Evolutionary conservation across 2,329 filamentous ascomycete species (phyloP).

Genomic region (Cladosporium sp.): DNA sequence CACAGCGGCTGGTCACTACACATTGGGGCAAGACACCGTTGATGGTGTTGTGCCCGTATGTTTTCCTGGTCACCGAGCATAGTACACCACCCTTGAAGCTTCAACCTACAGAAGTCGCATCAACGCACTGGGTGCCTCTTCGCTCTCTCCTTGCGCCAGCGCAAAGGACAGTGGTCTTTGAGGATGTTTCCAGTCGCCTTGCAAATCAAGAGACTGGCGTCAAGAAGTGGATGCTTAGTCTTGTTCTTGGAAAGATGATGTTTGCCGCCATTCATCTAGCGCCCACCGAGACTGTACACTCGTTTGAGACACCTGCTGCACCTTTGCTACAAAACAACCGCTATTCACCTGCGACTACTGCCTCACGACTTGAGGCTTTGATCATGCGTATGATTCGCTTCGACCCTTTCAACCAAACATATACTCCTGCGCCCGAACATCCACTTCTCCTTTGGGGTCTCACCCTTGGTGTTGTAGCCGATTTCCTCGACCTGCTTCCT

Average conservation of each 20-base stretch:
- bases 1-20: constrained; percentile 66
- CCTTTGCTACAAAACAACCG: constrained; percentile 32
- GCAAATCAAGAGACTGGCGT: constrained; percentile 58
- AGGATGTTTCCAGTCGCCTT: constrained; percentile 65
- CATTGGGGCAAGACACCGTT: constrained; percentile 65
- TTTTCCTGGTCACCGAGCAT: constrained; percentile 63
- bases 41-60: constrained; percentile 70
- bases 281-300: constrained; percentile 63
- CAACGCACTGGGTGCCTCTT: constrained; percentile 69
- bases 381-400: constrained; percentile 27
- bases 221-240: constrained; percentile 56
- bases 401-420: constrained; percentile 35
- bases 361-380: constrained; percentile 24
- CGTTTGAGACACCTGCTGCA: constrained; percentile 44
- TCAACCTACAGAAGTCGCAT: constrained; percentile 69
- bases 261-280: constrained; percentile 66
- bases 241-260: constrained; percentile 65
- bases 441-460: constrained; percentile 69
- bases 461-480: constrained; percentile 66
- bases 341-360: constrained; percentile 25
- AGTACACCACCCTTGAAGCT: constrained; percentile 59
- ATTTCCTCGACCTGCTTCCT: constrained; percentile 69
- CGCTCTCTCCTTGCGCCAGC: constrained; percentile 61
- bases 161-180: constrained; percentile 63
- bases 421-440: constrained; percentile 39